Evolutionary conservation across 495 filamentous ascomycete species (phyloP).

Genomic region (Hyaloscypha finlandica): DNA sequence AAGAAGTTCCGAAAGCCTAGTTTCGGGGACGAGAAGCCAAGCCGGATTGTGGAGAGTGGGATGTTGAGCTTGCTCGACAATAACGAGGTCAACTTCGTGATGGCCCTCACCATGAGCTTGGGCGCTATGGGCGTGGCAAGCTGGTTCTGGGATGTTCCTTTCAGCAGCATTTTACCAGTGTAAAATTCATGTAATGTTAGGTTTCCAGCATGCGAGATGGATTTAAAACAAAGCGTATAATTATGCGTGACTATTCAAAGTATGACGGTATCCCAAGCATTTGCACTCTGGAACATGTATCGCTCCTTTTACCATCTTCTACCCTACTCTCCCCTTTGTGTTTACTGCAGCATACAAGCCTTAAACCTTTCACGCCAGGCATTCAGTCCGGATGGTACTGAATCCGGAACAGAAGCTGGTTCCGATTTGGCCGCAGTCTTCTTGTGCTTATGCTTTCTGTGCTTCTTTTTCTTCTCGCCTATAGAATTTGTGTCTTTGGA

Average conservation of each 20-base stretch:
- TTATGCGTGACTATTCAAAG: no score
- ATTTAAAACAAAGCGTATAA: no score
- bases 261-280: no score
- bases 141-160: slow-evolving; percentile 53
- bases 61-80: slow-evolving; percentile 77
- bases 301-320: no score
- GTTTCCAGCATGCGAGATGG: not conserved
- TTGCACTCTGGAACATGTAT: no score
- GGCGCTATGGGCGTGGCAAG: slow-evolving; percentile 68
- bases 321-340: no score
- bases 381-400: no score
- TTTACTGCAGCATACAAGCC: no score
- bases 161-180: slow-evolving; percentile 39
- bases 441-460: not conserved
- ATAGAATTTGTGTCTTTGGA: not conserved
- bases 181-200: not conserved
- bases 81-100: slow-evolving; percentile 89
- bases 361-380: no score
- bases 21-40: slow-evolving; percentile 60
- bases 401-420: no score
- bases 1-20: slow-evolving; percentile 41
- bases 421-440: no score
- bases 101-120: slow-evolving; percentile 81
- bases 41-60: slow-evolving; percentile 71
- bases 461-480: no score